Conservation (phyloP, 2,329 filamentous ascomycete species). For the Penicillium thymicola region DNA sequence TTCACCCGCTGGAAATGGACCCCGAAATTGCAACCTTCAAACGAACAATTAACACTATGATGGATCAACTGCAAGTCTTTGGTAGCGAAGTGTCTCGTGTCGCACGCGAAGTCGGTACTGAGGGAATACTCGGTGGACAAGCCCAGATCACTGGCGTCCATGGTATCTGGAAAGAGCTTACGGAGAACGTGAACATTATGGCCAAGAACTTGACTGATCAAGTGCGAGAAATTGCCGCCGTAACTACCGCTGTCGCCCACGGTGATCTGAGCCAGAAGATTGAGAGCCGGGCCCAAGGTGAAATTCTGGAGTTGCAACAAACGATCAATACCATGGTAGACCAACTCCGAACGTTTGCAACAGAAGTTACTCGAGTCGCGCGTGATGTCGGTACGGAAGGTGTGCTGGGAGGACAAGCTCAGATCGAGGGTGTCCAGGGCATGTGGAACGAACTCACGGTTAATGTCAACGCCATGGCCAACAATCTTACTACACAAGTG, state of each 20-base stretch:
- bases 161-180: constrained; percentile 96
- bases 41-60: constrained; percentile 98
- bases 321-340: constrained; percentile 91
- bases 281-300: constrained; percentile 73
- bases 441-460: constrained; percentile 87
- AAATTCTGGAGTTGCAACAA: constrained; percentile 78
- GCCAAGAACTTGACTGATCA: constrained; percentile 78
- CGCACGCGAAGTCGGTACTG: constrained; percentile 91
- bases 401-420: constrained; percentile 76
- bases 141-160: constrained; percentile 91
- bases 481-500: constrained; percentile 82
- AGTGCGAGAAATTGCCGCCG: constrained; percentile 80
- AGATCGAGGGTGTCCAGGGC: constrained; percentile 78
- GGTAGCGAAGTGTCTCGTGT: constrained; percentile 94
- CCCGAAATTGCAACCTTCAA: constrained; percentile 98
- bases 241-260: constrained; percentile 78
- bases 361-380: constrained; percentile 77
- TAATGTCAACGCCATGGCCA: constrained; percentile 84
- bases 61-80: constrained; percentile 95
- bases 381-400: constrained; percentile 82
- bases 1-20: constrained; percentile 95
- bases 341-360: constrained; percentile 77
- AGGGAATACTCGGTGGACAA: constrained; percentile 89
- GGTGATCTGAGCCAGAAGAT: constrained; percentile 83
- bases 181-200: constrained; percentile 84